Evolutionary conservation across 441 rosid genomes (phyloP), one percentile per base, ranked within the genome.

Genomic region (Gossypium laxum): DNA sequence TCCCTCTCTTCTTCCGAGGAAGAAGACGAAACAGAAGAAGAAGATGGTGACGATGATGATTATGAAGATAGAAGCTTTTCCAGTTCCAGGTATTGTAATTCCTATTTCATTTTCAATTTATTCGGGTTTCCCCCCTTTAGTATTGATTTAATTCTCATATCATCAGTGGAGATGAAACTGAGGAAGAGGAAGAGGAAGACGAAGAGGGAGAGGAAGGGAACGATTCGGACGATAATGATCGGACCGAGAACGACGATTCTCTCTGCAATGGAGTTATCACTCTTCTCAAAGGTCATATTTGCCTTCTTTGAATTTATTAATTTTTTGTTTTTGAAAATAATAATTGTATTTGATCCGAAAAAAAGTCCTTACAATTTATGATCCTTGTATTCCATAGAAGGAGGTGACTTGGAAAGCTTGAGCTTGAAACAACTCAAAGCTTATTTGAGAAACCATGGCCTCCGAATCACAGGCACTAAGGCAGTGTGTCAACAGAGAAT

Each of bases 261-360:
- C 65, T 74, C 18, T 78, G 70, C 69, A 51, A 64, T n/a, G 63
- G 63, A 72, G 81, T 81, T 52, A 73, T 81, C 67, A 54, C 72
- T 54, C 76, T 84, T 47, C 81, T 84, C 67, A 66, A 77, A 78
- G 88, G 86, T 85, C 38, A 45, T 41, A 72, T 64, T 38, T 69
- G 52, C 18, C 19, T 3, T 56, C 6, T 69, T 34, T 2, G 70
- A 65, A 18, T 45, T 74, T 72, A 60, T 63, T 34, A 34, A 34
- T 59, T 54, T 71, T 10, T 18, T 74, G 28, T 54, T 65, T 60
- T 47, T 21, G 2, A 18, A 67, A 48, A 48, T 67, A 2, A 32
- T 7, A 6, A 54, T 21, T 56, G 43, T 56, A 52, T 70, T 69
- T 58, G n/a, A 55, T 56, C 41, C 34, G 4, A 19, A 38, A 21